Percentiles rank a stretch among this genome's conserved stretches.
phyloP scores from a whole-genome alignment of 768 basidiomycete species.

The Amanita molliuscula region DNA sequence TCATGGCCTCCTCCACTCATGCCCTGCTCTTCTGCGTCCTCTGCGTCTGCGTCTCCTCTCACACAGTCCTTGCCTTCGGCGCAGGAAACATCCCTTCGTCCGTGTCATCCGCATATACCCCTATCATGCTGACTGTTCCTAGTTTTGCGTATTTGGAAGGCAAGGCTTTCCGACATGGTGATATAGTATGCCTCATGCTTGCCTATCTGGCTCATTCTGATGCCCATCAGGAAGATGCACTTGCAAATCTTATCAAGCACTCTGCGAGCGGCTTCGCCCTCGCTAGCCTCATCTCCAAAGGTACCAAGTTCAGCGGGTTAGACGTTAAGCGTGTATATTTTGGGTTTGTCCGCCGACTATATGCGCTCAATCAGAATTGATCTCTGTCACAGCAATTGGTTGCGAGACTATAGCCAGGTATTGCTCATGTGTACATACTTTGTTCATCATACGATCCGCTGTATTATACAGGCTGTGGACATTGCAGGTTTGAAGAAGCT shows the following conservation, averaged over 20 bases:
- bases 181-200: constrained; percentile 48
- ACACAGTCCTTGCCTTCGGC: constrained; percentile 66
- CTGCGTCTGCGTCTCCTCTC: constrained; percentile 43
- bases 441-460: background rate
- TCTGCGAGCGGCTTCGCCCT: constrained; percentile 46
- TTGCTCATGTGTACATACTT: background rate
- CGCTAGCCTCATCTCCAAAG: constrained; percentile 45
- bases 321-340: constrained; percentile 83
- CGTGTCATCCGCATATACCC: constrained; percentile 13
- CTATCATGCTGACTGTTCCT: constrained; percentile 4
- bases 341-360: constrained; percentile 33
- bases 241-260: constrained; percentile 51
- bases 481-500: constrained; percentile 70
- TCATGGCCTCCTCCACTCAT: too few relatives aligned
- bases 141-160: constrained; percentile 85
- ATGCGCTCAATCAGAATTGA: constrained; percentile 3
- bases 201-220: constrained; percentile 1
- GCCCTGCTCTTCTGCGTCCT: constrained; percentile 34
- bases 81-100: constrained; percentile 81
- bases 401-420: constrained; percentile 80
- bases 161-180: constrained; percentile 79
- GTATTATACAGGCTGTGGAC: constrained; percentile 54
- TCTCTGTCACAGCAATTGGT: constrained; percentile 54
- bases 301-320: constrained; percentile 64
- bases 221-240: constrained; percentile 49